phyloP scores from a whole-genome alignment of 75 land plant genomes.

The Gnetum montanum region DNA sequence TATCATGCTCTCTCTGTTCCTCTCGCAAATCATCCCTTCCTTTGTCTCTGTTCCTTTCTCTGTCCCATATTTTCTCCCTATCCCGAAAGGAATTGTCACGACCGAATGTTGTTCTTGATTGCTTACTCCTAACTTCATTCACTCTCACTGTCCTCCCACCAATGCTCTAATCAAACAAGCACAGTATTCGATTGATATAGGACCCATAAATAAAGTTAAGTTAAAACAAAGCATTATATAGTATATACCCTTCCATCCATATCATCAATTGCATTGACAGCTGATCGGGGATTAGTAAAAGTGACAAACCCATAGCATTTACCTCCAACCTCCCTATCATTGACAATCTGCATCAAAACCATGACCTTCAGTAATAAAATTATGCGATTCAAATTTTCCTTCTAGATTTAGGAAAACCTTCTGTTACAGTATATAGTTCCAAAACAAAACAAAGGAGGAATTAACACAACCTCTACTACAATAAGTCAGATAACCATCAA shows the following conservation, averaged over 20 bases:
- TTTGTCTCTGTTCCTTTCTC: slow-evolving; percentile 24
- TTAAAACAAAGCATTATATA: neutral
- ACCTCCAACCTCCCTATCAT: slow-evolving; percentile 67
- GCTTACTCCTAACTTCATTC: slow-evolving; percentile 49
- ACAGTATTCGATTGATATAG: slow-evolving; percentile 6
- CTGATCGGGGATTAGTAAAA: slow-evolving; percentile 82
- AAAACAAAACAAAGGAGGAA: too few species aligned
- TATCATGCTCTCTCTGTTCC: slow-evolving; percentile 14
- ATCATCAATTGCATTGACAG: slow-evolving; percentile 65
- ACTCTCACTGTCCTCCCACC: slow-evolving; percentile 54
- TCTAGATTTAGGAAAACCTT: too few species aligned
- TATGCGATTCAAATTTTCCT: too few species aligned
- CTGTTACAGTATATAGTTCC: too few species aligned
- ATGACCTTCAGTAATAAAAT: neutral
- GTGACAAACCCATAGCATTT: slow-evolving; percentile 96
- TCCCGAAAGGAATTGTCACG: slow-evolving; percentile 28
- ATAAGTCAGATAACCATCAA: too few species aligned
- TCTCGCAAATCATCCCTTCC: slow-evolving; percentile 24
- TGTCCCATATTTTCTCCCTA: slow-evolving; percentile 15
- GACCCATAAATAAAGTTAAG: neutral
- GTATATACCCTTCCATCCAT: slow-evolving; percentile 79
- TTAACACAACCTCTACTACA: too few species aligned
- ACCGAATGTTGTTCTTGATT: slow-evolving; percentile 23
- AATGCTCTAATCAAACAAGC: slow-evolving; percentile 22
- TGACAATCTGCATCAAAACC: slow-evolving; percentile 47